A percentile compares a stretch with the other conserved stretches of the same genome.
These are phyloP conservation scores for Casaregolazyma lundiana DNA, from an alignment of 1,139 yeast genomes.

Conservation along the genomic window DNA sequence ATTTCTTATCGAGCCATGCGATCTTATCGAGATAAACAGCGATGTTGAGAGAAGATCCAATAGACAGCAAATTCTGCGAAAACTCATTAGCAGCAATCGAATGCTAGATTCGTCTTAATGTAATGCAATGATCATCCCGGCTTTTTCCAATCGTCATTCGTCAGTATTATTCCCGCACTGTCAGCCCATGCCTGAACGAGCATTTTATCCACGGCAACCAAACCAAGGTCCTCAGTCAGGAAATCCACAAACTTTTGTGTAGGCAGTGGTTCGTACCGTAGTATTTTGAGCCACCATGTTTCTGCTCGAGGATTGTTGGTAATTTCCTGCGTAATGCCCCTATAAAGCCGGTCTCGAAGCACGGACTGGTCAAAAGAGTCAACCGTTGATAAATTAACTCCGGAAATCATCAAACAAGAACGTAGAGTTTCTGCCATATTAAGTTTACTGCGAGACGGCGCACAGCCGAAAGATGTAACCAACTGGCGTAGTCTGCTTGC, in stretches of 20 bases:
- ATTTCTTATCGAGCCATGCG: no score
- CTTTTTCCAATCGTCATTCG: background rate
- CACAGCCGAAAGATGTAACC: conserved; percentile 1
- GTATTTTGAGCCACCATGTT: conserved; percentile 20
- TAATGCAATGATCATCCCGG: background rate
- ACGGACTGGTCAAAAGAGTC: background rate
- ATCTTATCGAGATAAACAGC: no score
- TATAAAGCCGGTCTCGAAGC: conserved; percentile 8
- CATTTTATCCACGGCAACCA: conserved; percentile 16
- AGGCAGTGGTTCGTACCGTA: conserved; percentile 20
- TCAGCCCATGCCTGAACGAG: conserved; percentile 24
- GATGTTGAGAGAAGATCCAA: no score
- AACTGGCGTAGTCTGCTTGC: background rate
- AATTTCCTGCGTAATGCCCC: conserved; percentile 13
- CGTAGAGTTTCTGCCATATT: conserved; percentile 3
- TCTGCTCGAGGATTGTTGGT: conserved; percentile 12
- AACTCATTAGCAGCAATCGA: no score
- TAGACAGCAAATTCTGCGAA: no score
- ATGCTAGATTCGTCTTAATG: background rate
- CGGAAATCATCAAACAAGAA: background rate
- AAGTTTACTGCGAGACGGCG: background rate
- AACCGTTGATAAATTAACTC: background rate
- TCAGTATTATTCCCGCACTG: conserved; percentile 18
- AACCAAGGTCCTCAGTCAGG: conserved; percentile 13
- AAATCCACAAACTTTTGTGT: conserved; percentile 17